Evolutionary conservation across 768 basidiomycete genomes (phyloP), one percentile per base, ranked within the genome.

Genomic region (Podaxis pistillaris): DNA sequence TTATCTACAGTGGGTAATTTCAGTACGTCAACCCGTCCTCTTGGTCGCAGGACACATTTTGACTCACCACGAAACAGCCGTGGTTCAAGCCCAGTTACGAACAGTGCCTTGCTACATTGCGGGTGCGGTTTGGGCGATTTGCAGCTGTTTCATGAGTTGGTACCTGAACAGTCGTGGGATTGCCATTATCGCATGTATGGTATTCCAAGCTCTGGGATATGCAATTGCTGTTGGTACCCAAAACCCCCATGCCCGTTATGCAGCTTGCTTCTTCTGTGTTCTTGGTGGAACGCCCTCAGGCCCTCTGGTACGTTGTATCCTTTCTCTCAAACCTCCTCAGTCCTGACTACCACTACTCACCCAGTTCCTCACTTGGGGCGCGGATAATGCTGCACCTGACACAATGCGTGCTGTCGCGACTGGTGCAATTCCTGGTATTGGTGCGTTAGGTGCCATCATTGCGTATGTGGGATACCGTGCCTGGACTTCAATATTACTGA

Each of bases 91-190:
- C 1, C 81, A 83, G 63, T 73, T 83, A 12, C 76, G 79, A 3
- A 82, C 81, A n/a, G 82, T 83, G 1, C 81, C 81, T 0, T 79
- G 80, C 3, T 82, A 78, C 60, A 61, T 78, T n/a, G 76, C 76
- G 3, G 76, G 74, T 17, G 76, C 71, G 4, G 72, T 78, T 37
- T 81, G 80, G 76, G 73, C 79, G 1, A 55, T 81, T 24, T 38
- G 70, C 22, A 68, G 65, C 30, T 69, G 75, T 13, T 81, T 76
- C 65, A 60, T 68, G 26, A 76, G 77, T 56, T 78, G 74, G 57
- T 74, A 75, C n/a, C 68, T 73, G 6, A 74, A 72, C 50, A 71
- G 75, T 57, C 75, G 79, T 15, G 75, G 71, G 7, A 64, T 72
- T 17, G 72, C 76, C 11, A 74, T 80, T 54, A 64, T 79, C 9